Evolutionary conservation across 2,329 filamentous ascomycete genomes (phyloP).

Genomic region (Ustulina deusta): DNA sequence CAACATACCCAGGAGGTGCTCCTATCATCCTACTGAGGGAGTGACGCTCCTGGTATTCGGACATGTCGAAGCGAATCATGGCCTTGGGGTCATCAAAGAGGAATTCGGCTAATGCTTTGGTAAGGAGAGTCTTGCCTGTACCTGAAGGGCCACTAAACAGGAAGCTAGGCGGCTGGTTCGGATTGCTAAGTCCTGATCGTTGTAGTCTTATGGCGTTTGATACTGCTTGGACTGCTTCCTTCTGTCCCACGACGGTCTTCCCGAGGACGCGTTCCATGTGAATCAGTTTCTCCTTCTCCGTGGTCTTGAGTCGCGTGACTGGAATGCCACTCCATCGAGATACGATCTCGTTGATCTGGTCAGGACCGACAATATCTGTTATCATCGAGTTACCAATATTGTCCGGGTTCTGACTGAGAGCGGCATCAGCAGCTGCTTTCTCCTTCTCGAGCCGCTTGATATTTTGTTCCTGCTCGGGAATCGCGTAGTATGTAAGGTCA

Average conservation of each 20-base stretch:
- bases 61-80: slow-evolving; percentile 99
- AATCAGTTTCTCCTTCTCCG: slow-evolving; percentile 98
- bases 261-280: slow-evolving; percentile 91
- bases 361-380: slow-evolving; percentile 92
- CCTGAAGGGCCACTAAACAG: slow-evolving; percentile 98
- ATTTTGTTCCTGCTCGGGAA: slow-evolving; percentile 85
- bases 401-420: slow-evolving; percentile 64
- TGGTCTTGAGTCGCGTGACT: slow-evolving; percentile 90
- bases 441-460: slow-evolving; percentile 86
- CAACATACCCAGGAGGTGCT: slow-evolving; percentile 95
- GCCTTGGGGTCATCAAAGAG: slow-evolving; percentile 96
- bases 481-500: slow-evolving; percentile 96
- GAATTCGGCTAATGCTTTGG: slow-evolving; percentile 97
- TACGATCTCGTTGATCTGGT: slow-evolving; percentile 99
- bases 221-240: slow-evolving; percentile 90
- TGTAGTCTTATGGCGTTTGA: slow-evolving; percentile 97
- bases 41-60: slow-evolving; percentile 98
- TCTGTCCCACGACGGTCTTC: slow-evolving; percentile 91
- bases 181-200: slow-evolving; percentile 92
- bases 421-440: slow-evolving; percentile 81
- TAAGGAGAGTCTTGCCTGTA: slow-evolving; percentile 97
- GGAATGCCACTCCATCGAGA: slow-evolving; percentile 98
- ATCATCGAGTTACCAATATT: slow-evolving; percentile 77
- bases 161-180: slow-evolving; percentile 97
- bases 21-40: slow-evolving; percentile 97